Evolutionary conservation across 495 filamentous ascomycete species (phyloP).

Genomic region (Halenospora varia): DNA sequence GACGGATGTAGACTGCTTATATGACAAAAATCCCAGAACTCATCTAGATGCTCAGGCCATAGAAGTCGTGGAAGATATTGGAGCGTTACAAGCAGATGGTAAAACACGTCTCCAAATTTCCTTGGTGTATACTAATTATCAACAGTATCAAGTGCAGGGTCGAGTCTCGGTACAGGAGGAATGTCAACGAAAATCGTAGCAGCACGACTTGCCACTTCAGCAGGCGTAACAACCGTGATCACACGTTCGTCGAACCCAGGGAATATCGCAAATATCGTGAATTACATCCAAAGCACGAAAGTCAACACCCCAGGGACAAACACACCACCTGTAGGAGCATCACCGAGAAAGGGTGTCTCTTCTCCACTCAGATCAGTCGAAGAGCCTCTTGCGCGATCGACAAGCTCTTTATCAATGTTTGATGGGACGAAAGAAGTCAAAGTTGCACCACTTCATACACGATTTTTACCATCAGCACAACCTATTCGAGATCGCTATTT

Average conservation of each 20-base stretch:
- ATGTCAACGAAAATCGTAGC: constrained; percentile 98
- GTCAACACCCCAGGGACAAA: constrained; percentile 3
- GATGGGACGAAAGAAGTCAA: constrained; percentile 8
- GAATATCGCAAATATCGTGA: constrained; percentile 86
- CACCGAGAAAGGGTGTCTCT: constrained; percentile 15
- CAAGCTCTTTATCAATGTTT: constrained; percentile 30
- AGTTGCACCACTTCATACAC: constrained; percentile 62
- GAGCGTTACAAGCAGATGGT: constrained; percentile 78
- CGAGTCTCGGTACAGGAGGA: constrained; percentile 87
- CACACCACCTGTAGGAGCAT: not conserved
- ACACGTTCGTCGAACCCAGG: constrained; percentile 86
- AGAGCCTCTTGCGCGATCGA: constrained; percentile 32
- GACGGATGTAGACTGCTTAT: constrained; percentile 97
- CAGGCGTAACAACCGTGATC: constrained; percentile 93
- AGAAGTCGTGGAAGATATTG: constrained; percentile 88
- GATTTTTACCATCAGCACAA: constrained; percentile 82
- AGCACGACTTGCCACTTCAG: constrained; percentile 87
- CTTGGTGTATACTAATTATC: not conserved
- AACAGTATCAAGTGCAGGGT: constrained; percentile 82
- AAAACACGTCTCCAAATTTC: constrained; percentile 6
- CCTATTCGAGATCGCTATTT: constrained; percentile 91
- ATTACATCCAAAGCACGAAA: constrained; percentile 64
- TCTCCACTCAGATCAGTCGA: constrained; percentile 16
- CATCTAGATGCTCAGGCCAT: constrained; percentile 84
- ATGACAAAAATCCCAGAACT: constrained; percentile 88